Conservation (phyloP, 2,329 filamentous ascomycete species). For the Cytospora schulzeri region DNA sequence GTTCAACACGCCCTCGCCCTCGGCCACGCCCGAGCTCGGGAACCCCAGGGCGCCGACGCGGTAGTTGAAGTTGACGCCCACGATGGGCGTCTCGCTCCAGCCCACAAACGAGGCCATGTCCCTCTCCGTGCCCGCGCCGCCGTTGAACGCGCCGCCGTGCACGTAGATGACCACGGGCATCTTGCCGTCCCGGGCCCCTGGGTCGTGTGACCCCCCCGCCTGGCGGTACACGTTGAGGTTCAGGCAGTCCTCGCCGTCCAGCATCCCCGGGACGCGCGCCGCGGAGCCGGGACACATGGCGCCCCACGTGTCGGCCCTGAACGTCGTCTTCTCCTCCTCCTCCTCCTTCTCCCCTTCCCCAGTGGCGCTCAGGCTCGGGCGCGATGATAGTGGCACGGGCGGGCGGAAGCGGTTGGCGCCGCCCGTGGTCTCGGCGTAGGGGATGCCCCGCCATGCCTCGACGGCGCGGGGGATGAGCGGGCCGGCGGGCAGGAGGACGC, state of each 20-base stretch:
- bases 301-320: conserved; percentile 42
- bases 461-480: conserved; percentile 42
- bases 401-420: conserved; percentile 49
- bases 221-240: conserved; percentile 55
- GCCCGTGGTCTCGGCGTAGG: conserved; percentile 47
- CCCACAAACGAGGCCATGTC: conserved; percentile 64
- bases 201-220: conserved; percentile 15
- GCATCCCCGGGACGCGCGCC: conserved; percentile 32
- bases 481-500: conserved; percentile 37
- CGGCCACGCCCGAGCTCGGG: conserved; percentile 56
- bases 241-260: conserved; percentile 53
- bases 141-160: conserved; percentile 66
- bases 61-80: conserved; percentile 64
- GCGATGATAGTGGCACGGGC: conserved; percentile 43
- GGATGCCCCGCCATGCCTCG: conserved; percentile 53
- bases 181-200: conserved; percentile 27
- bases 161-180: conserved; percentile 61
- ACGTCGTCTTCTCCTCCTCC: conserved; percentile 18
- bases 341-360: background rate
- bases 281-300: conserved; percentile 41
- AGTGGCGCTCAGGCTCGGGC: conserved; percentile 18
- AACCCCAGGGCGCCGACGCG: conserved; percentile 71
- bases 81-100: conserved; percentile 53
- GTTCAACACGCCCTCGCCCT: conserved; percentile 61
- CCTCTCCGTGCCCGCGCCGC: conserved; percentile 54